Percentiles rank a stretch among this genome's conserved stretches.
phyloP scores from a whole-genome alignment of 2,329 filamentous ascomycete species.

The Hymenoscyphus infarciens region DNA sequence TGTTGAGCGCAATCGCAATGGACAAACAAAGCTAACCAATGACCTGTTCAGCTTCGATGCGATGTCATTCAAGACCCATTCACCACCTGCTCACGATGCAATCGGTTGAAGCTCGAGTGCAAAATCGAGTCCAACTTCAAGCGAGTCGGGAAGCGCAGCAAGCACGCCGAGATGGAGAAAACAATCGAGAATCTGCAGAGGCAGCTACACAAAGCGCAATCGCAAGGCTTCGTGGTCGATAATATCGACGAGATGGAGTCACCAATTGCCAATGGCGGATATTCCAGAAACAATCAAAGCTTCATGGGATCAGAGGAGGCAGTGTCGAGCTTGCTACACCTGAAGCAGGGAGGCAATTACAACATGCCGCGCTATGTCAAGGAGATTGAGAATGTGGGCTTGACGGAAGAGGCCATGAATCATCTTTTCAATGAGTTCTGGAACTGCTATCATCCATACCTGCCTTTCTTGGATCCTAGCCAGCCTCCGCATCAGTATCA shows the following conservation, averaged over 20 bases:
- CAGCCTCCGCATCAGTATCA: slow-evolving; percentile 71
- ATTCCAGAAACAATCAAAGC: slow-evolving; percentile 57
- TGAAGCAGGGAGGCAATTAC: slow-evolving; percentile 61
- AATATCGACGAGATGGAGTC: slow-evolving; percentile 56
- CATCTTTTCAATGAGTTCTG: slow-evolving; percentile 74
- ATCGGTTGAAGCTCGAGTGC: slow-evolving; percentile 75
- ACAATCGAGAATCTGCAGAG: slow-evolving; percentile 69
- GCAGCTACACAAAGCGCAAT: slow-evolving; percentile 56
- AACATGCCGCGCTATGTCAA: slow-evolving; percentile 32
- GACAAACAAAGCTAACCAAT: slow-evolving; percentile 16
- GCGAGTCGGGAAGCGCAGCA: slow-evolving; percentile 75
- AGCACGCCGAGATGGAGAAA: slow-evolving; percentile 83
- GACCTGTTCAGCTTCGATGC: slow-evolving; percentile 65
- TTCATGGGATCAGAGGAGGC: slow-evolving; percentile 67
- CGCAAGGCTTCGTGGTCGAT: slow-evolving; percentile 53
- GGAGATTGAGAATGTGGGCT: slow-evolving; percentile 56
- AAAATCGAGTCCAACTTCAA: slow-evolving; percentile 88
- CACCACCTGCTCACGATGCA: slow-evolving; percentile 71
- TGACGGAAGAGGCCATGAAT: slow-evolving; percentile 60
- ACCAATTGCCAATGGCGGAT: slow-evolving; percentile 54
- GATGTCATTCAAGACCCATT: slow-evolving; percentile 81
- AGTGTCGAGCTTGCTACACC: slow-evolving; percentile 61
- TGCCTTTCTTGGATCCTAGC: slow-evolving; percentile 68
- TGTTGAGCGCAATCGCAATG: background rate
- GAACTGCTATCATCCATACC: slow-evolving; percentile 69